A percentile compares a stretch with the other conserved stretches of the same genome.
Evolutionary conservation across 352 stramenopile genomes (phyloP).

Genomic region (Plasmopara muralis): DNA sequence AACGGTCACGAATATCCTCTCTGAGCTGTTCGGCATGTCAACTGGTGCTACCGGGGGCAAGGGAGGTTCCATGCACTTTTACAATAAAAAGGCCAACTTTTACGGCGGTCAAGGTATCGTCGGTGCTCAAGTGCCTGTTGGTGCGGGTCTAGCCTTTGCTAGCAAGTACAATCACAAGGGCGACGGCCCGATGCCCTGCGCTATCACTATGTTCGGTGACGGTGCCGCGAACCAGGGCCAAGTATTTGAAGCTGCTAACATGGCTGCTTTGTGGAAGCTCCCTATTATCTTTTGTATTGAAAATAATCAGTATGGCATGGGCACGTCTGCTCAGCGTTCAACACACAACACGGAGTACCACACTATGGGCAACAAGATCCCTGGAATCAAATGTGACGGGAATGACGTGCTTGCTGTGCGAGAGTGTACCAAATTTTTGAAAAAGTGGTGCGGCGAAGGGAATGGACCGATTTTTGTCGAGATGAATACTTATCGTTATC

Average conservation of each 20-base stretch:
- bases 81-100: conserved; percentile 98
- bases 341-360: conserved; percentile 98
- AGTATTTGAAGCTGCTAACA: conserved; percentile 97
- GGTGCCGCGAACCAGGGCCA: conserved; percentile 99
- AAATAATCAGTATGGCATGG: conserved; percentile 99
- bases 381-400: conserved; percentile 98
- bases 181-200: conserved; percentile 86
- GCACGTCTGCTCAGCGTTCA: conserved; percentile 96
- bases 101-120: conserved; percentile 98
- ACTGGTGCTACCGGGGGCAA: conserved; percentile 91
- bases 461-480: conserved; percentile 99
- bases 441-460: conserved; percentile 92
- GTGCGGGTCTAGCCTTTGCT: conserved; percentile 96
- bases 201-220: conserved; percentile 98
- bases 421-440: conserved; percentile 96
- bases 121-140: conserved; percentile 97
- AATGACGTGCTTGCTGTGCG: conserved; percentile 98
- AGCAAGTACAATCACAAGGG: conserved; percentile 97
- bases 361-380: conserved; percentile 99
- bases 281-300: conserved; percentile 99
- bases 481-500: conserved; percentile 99
- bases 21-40: conserved; percentile 94
- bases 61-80: conserved; percentile 99
- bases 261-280: conserved; percentile 97
- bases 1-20: conserved; percentile 89